Conservation (phyloP, 2,329 filamentous ascomycete species). For the Corniculantispora saksenae region DNA sequence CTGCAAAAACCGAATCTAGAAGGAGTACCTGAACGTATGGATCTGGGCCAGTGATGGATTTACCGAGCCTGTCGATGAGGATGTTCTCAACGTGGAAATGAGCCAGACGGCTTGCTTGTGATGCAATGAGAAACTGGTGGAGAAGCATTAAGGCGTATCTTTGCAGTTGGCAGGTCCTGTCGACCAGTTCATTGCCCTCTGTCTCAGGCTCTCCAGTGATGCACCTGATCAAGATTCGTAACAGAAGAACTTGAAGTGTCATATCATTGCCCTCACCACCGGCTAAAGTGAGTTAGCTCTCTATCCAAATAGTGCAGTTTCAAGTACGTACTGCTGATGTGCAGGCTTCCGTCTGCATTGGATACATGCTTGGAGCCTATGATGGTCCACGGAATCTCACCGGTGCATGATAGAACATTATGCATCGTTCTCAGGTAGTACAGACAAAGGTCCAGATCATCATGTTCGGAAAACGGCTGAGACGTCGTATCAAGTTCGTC, state of each 20-base stretch:
- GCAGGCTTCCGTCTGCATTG: conserved; percentile 30
- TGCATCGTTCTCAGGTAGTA: conserved; percentile 78
- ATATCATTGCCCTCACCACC: conserved; percentile 55
- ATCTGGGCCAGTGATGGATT: conserved; percentile 62
- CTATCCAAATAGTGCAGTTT: neutral
- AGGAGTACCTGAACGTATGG: conserved; percentile 74
- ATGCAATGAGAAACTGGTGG: conserved; percentile 67
- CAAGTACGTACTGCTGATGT: conserved; percentile 51
- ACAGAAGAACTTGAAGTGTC: conserved; percentile 67
- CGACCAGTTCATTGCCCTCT: conserved; percentile 27
- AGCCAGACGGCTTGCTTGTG: conserved; percentile 59
- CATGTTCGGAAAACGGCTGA: conserved; percentile 47
- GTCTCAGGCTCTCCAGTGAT: conserved; percentile 37
- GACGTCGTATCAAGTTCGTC: conserved; percentile 23
- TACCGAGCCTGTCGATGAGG: conserved; percentile 68
- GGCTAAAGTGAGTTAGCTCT: conserved; percentile 38
- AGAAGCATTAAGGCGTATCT: conserved; percentile 69
- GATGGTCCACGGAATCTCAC: conserved; percentile 67
- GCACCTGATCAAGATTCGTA: conserved; percentile 65
- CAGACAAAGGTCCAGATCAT: conserved; percentile 74
- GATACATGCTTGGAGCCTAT: conserved; percentile 60
- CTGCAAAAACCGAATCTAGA: conserved; percentile 74
- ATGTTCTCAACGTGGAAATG: conserved; percentile 68
- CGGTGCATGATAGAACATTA: conserved; percentile 69
- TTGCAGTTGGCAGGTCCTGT: conserved; percentile 66